Percentiles rank a stretch among this genome's conserved stretches.
Conservation (phyloP, 441 rosid species). For the Flueggea neowawraea region DNA sequence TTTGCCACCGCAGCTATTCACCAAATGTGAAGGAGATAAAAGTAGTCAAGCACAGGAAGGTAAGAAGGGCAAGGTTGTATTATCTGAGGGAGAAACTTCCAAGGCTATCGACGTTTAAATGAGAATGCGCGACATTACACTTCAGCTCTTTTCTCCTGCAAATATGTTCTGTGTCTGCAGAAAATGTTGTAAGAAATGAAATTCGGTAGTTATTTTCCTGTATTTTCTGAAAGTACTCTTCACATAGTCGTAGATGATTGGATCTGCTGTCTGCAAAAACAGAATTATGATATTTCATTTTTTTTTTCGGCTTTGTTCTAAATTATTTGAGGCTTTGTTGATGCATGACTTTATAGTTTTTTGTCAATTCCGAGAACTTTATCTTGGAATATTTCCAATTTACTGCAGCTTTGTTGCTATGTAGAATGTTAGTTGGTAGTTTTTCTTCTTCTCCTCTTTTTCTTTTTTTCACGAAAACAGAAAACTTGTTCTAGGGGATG, state of each 20-base stretch:
- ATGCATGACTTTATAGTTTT: neutral
- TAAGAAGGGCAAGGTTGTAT: conserved; percentile 87
- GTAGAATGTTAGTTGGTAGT: too few relatives aligned
- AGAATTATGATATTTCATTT: conserved; percentile 2
- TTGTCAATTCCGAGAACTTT: too few relatives aligned
- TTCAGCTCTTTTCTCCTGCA: conserved; percentile 8
- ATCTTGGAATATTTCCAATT: too few relatives aligned
- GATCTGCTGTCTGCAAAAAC: conserved; percentile 9
- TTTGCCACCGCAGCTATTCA: conserved; percentile 55
- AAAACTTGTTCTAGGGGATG: too few relatives aligned
- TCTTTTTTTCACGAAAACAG: too few relatives aligned
- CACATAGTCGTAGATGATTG: neutral
- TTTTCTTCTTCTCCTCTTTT: too few relatives aligned
- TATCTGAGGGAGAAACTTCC: conserved; percentile 92
- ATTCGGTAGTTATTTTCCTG: neutral
- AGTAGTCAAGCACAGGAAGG: conserved; percentile 73
- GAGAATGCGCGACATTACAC: conserved; percentile 18
- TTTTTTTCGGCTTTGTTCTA: neutral
- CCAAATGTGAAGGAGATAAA: conserved; percentile 80
- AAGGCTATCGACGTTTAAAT: conserved; percentile 86
- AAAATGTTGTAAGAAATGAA: conserved; percentile 15
- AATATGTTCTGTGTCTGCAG: conserved; percentile 5
- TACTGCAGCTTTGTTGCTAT: too few relatives aligned
- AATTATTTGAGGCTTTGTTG: conserved; percentile 5
- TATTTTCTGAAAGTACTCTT: conserved; percentile 5